Evolutionary conservation across 805 yeast genomes (phyloP), one percentile per base, ranked within the genome.

Genomic region (Starmerella floricola): DNA sequence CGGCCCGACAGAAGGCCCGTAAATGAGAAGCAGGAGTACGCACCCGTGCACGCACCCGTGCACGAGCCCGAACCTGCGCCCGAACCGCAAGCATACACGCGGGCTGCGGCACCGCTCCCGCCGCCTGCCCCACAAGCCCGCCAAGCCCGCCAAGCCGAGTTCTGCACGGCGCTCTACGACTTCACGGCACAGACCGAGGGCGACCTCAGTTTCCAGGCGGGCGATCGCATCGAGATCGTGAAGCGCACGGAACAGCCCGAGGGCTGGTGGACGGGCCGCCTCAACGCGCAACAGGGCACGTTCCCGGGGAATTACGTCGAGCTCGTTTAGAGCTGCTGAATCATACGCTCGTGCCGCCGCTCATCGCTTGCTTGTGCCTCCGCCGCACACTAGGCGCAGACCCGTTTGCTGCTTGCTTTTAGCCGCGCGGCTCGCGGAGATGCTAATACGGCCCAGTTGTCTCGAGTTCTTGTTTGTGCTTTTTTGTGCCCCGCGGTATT

Each of bases 251-350:
- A 74, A 0, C 95, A 86, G 59, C 71, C 78, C 40, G 85, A 84
- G 55, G 98, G 94, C 5, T 91, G 98, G 98, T 91, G 98, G 98
- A 85, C 95, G 0, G 98, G 98, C 12, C 64, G 70, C 31, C 65
- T 72, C 48, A 83, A 85, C 54, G 96, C 95, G 8, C 79, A 69
- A 45, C 78, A 79, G 45, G 98, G 98, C 45, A 80, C 78, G 10
- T 91, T 93, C 67, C 98, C 98, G 5, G 98, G 95, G 8, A 91
- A 88, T 59, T 91, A 91, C 56, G 98, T 91, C 21, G 88, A 81
- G 59, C 60, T 84, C 12, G 42, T 42, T 16, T 44, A 40, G 27
- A 8, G 18, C 21, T 21, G 21, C 6, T 6, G 18, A 18, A 13
- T 32, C 17, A n/a, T n/a, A n/a, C n/a, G n/a, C n/a, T n/a, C n/a